Evolutionary conservation across 768 basidiomycete genomes (phyloP).

Genomic region (Lactifluus echinatus): DNA sequence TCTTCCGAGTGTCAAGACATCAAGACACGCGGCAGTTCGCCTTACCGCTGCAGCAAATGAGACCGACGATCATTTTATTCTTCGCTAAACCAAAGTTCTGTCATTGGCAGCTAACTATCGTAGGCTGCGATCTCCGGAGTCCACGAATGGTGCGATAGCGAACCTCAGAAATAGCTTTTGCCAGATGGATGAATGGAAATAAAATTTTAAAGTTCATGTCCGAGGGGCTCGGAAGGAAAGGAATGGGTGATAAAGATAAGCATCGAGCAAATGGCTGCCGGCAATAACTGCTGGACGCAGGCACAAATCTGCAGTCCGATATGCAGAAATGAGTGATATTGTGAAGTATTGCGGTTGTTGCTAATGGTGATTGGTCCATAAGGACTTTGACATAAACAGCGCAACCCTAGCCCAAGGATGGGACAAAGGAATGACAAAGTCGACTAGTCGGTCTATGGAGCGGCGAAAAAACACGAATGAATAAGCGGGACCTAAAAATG

Average conservation of each 20-base stretch:
- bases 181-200: neutral
- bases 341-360: neutral
- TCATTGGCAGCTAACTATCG: neutral
- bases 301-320: neutral
- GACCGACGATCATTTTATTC: neutral
- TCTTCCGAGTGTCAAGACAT: too few relatives aligned
- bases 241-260: slow-evolving; percentile 13
- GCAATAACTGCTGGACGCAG: neutral
- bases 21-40: neutral
- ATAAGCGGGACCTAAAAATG: neutral
- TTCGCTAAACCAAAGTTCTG: neutral
- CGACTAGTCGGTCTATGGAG: neutral
- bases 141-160: neutral
- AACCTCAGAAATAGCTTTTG: neutral
- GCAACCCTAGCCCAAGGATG: neutral
- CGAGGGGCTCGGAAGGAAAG: neutral
- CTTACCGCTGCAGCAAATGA: neutral
- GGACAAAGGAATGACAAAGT: neutral
- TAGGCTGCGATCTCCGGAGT: neutral
- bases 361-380: neutral
- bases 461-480: neutral
- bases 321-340: neutral
- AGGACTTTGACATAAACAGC: slow-evolving; percentile 1
- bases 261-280: neutral
- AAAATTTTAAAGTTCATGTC: slow-evolving; percentile 7